These are phyloP conservation scores for Candida rishiriensis DNA, from an alignment of 805 yeast species.

Conservation along the genomic window DNA sequence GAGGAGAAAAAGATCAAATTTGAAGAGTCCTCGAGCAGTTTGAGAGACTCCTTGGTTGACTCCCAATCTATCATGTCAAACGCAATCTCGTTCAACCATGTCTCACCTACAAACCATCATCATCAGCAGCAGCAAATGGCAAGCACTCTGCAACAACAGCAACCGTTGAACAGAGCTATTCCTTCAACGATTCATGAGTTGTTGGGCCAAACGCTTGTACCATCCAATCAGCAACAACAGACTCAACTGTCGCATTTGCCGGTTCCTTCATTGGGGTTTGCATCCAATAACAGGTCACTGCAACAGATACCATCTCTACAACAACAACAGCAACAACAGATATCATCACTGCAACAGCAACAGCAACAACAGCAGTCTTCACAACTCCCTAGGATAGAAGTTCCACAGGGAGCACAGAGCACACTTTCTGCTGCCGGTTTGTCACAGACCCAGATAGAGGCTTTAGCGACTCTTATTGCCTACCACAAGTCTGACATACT, in stretches of 20 bases:
- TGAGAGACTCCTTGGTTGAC: constrained; percentile 1
- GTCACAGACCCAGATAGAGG: constrained; percentile 64
- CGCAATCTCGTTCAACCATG: constrained; percentile 3
- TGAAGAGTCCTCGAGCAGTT: constrained; percentile 7
- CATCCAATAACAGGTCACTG: neutral
- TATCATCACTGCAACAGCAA: constrained; percentile 6
- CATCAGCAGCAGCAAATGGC: neutral
- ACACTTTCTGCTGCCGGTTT: constrained; percentile 65
- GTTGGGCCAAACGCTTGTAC: constrained; percentile 31
- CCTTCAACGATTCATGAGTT: constrained; percentile 31
- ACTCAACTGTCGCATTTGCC: constrained; percentile 19
- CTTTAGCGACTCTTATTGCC: constrained; percentile 68
- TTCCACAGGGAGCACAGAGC: constrained; percentile 68
- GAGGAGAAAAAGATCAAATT: constrained; percentile 52
- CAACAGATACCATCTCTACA: too few relatives aligned
- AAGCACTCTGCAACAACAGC: neutral
- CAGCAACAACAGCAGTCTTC: constrained; percentile 4
- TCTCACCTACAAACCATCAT: constrained; percentile 2
- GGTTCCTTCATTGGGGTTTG: neutral
- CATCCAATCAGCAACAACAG: constrained; percentile 29
- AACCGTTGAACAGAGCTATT: constrained; percentile 8
- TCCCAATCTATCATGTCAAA: neutral
- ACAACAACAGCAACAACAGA: constrained; percentile 23
- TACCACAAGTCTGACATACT: constrained; percentile 42
- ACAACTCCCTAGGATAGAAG: constrained; percentile 50